phyloP scores from a whole-genome alignment of 2,329 filamentous ascomycete species.

The Fusarium multiceps region DNA sequence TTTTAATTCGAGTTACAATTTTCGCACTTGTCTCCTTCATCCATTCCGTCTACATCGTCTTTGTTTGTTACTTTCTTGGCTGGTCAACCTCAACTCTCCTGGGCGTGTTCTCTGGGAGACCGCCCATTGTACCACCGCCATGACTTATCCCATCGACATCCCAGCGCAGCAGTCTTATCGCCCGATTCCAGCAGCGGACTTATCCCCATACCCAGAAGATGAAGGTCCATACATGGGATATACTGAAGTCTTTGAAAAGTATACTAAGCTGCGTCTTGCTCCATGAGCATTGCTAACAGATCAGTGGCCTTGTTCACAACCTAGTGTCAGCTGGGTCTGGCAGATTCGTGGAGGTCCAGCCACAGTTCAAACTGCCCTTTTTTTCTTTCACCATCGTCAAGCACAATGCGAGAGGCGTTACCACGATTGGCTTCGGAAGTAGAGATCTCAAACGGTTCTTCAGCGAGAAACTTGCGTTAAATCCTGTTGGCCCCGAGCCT shows the following conservation, averaged over 20 bases:
- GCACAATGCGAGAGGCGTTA: conserved; percentile 33
- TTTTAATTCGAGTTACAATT: background rate
- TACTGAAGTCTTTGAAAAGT: conserved; percentile 45
- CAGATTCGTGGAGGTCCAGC: conserved; percentile 42
- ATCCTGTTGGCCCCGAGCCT: conserved; percentile 1
- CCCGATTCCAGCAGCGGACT: conserved; percentile 1
- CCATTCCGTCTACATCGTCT: background rate
- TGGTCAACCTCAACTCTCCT: background rate
- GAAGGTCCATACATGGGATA: conserved; percentile 43
- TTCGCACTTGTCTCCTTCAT: background rate
- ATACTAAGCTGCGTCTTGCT: background rate
- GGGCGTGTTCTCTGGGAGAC: background rate
- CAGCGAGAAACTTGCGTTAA: conserved; percentile 51
- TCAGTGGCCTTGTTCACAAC: conserved; percentile 42
- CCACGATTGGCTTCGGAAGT: conserved; percentile 47
- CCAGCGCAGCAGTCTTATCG: conserved; percentile 28
- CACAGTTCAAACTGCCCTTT: conserved; percentile 27
- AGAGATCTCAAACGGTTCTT: conserved; percentile 52
- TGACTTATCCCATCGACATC: conserved; percentile 45
- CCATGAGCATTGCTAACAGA: conserved; percentile 7
- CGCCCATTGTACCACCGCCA: conserved; percentile 3
- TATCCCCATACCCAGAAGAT: conserved; percentile 31
- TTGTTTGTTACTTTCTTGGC: background rate
- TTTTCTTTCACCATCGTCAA: conserved; percentile 47
- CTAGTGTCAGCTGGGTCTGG: conserved; percentile 46